These are phyloP conservation scores for Sporothrix globosa DNA, from an alignment of 2,329 filamentous ascomycete species.

Conservation along the genomic window DNA sequence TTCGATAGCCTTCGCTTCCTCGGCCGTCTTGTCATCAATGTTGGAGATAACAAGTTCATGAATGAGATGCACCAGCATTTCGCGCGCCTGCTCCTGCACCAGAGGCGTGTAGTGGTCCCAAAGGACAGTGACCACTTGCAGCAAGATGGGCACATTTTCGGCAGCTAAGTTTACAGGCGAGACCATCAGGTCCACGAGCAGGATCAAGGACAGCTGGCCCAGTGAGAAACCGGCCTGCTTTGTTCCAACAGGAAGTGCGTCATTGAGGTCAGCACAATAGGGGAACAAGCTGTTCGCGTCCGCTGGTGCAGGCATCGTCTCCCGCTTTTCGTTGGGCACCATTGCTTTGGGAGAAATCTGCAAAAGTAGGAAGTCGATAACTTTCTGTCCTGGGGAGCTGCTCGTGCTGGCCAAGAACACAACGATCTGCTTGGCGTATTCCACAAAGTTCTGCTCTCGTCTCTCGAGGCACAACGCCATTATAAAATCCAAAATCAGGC, in stretches of 20 bases:
- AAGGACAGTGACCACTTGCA: constrained; percentile 89
- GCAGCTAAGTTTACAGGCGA: constrained; percentile 78
- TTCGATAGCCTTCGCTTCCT: constrained; percentile 73
- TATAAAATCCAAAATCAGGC: constrained; percentile 93
- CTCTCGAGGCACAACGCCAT: constrained; percentile 91
- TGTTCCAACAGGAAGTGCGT: constrained; percentile 81
- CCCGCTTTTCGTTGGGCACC: constrained; percentile 84
- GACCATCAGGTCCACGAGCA: constrained; percentile 95
- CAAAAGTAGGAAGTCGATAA: constrained; percentile 89
- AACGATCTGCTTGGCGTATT: constrained; percentile 97
- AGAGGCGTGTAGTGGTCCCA: constrained; percentile 97
- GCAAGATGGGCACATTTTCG: constrained; percentile 79
- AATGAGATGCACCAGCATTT: constrained; percentile 97
- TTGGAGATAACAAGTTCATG: constrained; percentile 86
- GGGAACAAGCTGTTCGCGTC: constrained; percentile 75
- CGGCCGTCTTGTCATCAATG: constrained; percentile 70
- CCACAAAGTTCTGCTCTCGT: constrained; percentile 95
- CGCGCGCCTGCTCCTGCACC: constrained; percentile 93
- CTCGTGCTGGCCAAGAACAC: constrained; percentile 87
- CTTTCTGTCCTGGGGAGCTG: constrained; percentile 76
- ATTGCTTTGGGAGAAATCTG: constrained; percentile 96
- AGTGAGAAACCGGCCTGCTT: constrained; percentile 91
- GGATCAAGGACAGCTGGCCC: constrained; percentile 87
- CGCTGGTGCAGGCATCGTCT: constrained; percentile 55
- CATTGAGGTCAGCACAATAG: constrained; percentile 83